Percentiles rank a stretch among this genome's conserved stretches.
These are phyloP conservation scores for Wolfiporia cocos DNA, from an alignment of 1,284 basidiomycete species.

Conservation along the genomic window DNA sequence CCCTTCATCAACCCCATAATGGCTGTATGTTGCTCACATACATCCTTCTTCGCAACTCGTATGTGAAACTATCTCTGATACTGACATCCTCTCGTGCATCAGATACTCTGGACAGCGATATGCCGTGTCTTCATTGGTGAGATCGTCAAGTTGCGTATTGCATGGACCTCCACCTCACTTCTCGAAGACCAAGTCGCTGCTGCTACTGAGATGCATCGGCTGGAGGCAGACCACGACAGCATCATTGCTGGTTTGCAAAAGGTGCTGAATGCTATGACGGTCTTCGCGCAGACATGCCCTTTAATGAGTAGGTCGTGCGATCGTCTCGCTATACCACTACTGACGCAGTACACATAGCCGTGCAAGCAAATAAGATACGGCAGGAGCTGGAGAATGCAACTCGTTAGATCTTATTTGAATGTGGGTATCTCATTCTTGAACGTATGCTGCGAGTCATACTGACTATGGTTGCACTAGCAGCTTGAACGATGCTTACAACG, in stretches of 20 bases:
- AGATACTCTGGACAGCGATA: constrained; percentile 23
- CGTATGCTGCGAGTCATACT: too few relatives aligned
- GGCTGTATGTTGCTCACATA: constrained; percentile 15
- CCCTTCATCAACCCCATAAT: constrained; percentile 21
- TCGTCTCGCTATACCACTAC: not conserved
- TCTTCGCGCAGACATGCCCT: constrained; percentile 15
- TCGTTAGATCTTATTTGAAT: too few relatives aligned
- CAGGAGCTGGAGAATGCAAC: constrained; percentile 6
- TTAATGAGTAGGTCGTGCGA: constrained; percentile 16
- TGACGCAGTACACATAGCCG: not conserved
- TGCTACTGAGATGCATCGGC: not conserved
- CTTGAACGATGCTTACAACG: too few relatives aligned
- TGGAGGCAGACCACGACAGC: constrained; percentile 7
- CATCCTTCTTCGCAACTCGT: not conserved
- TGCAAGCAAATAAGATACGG: constrained; percentile 3
- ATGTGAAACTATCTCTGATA: not conserved
- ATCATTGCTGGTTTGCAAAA: constrained; percentile 13
- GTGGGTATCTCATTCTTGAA: too few relatives aligned
- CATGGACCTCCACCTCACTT: constrained; percentile 11
- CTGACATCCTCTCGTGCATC: not conserved
- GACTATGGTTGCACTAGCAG: too few relatives aligned
- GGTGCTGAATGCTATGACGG: constrained; percentile 17
- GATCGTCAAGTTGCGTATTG: constrained; percentile 11
- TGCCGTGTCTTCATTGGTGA: constrained; percentile 23
- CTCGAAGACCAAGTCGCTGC: constrained; percentile 8